Base-by-base conservation (phyloP, 2,329 filamentous ascomycete genomes). In the Cladosporium oxysporum region DNA sequence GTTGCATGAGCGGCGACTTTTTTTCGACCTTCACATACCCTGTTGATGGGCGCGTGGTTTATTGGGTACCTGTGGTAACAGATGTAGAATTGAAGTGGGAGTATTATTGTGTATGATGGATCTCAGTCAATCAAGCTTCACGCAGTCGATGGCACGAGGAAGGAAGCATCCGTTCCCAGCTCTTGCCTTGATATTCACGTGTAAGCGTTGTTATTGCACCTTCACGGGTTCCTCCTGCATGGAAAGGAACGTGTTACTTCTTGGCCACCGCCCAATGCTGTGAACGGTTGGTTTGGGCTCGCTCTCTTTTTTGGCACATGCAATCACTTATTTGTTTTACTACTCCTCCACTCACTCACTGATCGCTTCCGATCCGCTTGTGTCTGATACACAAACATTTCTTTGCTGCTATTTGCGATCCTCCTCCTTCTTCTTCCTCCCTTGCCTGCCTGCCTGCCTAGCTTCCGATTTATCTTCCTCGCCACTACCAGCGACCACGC, bases 1-100 rank as follows among this genome's bases (percentile, higher is more conserved):
- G n/a, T 47, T 61, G 58, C 58, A 61, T 61, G 12, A 47, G 58
- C 58, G 58, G 41, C 41, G 37, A n/a, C 50, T 2, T 35, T 18
- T n/a, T 59, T 44, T 35, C 16, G 26, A 52, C 7, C 21, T 35
- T 50, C 37, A 50, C 41, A 61, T 61, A 61, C 58, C 58, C 41
- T 61, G 18, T 50, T 21, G 41, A 47, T 21, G n/a, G 41, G 18
- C 18, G 41, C 28, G 37, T 28, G 7, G 16, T 60, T 59, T 47
- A 5, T 60, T 12, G 16, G 37, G 37, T 21, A 26, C n/a, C 33
- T 53, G 14, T 18, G 26, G 28, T 14, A 33, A 33, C 52, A 33
- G 52, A 55, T 18, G 52, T 33, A 55, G 23, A 18, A 55, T 3
- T 33, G 26, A 31, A n/a, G 11, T 2, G 5, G 1, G 7, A 44